phyloP scores from a whole-genome alignment of 2,329 filamentous ascomycete genomes.

The Pseudogymnoascus destructans region DNA sequence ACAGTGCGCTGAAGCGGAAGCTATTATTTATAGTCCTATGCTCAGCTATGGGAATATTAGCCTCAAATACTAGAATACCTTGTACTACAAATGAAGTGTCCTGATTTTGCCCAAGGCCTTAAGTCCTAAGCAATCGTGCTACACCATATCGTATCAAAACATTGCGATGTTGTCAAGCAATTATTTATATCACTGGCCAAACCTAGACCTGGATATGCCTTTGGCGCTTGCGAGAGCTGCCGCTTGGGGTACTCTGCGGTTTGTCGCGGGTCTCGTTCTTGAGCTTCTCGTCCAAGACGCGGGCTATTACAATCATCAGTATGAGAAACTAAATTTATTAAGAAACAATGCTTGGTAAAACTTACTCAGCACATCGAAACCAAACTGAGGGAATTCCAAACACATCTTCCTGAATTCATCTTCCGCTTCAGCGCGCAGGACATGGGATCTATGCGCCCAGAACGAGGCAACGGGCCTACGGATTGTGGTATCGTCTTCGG shows the following conservation, averaged over 20 bases:
- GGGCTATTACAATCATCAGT: constrained; percentile 32
- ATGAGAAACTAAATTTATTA: background rate
- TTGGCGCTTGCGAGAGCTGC: constrained; percentile 7
- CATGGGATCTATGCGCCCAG: constrained; percentile 72
- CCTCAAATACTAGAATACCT: background rate
- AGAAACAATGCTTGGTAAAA: constrained; percentile 14
- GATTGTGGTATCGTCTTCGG: constrained; percentile 55
- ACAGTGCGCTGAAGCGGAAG: background rate
- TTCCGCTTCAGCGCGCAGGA: constrained; percentile 74
- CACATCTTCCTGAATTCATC: constrained; percentile 74
- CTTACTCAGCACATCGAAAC: constrained; percentile 79
- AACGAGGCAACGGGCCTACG: constrained; percentile 78
- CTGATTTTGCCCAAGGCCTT: background rate
- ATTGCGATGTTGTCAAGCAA: background rate
- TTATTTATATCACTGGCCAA: background rate
- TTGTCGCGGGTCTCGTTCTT: constrained; percentile 49
- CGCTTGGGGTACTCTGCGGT: constrained; percentile 24
- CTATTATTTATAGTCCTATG: background rate
- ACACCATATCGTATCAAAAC: constrained; percentile 1
- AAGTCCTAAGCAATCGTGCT: background rate
- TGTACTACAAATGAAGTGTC: background rate
- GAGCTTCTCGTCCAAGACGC: constrained; percentile 53
- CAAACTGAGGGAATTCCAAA: constrained; percentile 81
- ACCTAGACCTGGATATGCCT: background rate
- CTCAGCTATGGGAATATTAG: background rate